Evolutionary conservation across 176 grass and related monocot genomes (phyloP).

Genomic region (Oropetium thomaeum): DNA sequence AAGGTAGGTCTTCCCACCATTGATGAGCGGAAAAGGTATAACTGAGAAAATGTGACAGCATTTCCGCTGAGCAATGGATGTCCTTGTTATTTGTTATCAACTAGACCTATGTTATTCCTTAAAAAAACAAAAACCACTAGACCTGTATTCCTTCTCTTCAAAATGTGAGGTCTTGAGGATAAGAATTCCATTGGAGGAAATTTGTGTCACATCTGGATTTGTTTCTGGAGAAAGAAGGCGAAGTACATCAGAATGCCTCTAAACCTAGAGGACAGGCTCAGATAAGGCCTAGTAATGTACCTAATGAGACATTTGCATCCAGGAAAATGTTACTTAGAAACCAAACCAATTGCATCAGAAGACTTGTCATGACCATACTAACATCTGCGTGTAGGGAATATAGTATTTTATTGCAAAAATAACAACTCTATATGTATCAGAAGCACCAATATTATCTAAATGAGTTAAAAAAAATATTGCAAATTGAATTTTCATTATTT

Average conservation of each 20-base stretch:
- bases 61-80: background rate
- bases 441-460: background rate
- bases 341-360: background rate
- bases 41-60: background rate
- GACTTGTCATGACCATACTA: background rate
- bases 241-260: background rate
- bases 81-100: background rate
- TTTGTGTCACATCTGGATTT: background rate
- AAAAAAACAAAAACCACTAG: no score
- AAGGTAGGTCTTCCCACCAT: background rate
- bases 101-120: background rate
- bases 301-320: background rate
- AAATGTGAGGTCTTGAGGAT: background rate
- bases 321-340: background rate
- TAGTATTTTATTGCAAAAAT: background rate
- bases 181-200: background rate
- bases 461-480: slow-evolving; percentile 3
- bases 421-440: background rate
- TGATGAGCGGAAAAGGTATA: background rate
- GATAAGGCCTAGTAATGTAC: background rate
- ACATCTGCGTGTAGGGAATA: background rate
- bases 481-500: slow-evolving; percentile 18
- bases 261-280: background rate
- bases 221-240: background rate
- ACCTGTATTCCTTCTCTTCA: background rate